Conservation (phyloP, 495 filamentous ascomycete species). For the Bathelium albidoporum region DNA sequence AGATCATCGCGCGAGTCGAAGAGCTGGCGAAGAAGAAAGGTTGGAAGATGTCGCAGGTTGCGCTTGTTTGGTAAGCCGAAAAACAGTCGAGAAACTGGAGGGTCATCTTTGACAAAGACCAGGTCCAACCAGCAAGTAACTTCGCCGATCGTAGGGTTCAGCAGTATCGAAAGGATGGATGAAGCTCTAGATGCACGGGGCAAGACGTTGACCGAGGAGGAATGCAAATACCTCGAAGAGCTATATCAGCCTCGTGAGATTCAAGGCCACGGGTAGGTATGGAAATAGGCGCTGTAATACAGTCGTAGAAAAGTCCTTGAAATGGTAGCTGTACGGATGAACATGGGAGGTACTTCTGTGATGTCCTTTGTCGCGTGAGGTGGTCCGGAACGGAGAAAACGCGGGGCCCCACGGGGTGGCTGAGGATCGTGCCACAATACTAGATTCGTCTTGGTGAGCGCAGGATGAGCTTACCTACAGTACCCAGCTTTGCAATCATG, state of each 20-base stretch:
- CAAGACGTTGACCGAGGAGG: slow-evolving; percentile 24
- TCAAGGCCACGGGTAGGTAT: slow-evolving; percentile 16
- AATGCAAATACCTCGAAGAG: slow-evolving; percentile 29
- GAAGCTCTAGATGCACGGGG: slow-evolving; percentile 20
- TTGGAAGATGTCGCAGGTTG: slow-evolving; percentile 30
- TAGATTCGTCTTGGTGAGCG: neutral
- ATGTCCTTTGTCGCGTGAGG: neutral
- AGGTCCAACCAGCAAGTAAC: slow-evolving; percentile 31
- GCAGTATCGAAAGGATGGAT: slow-evolving; percentile 22
- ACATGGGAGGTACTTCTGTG: neutral
- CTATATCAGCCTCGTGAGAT: slow-evolving; percentile 19
- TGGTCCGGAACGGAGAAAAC: neutral
- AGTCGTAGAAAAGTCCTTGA: too few relatives aligned
- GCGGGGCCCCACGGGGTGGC: slow-evolving; percentile 2
- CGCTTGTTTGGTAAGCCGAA: slow-evolving; percentile 17
- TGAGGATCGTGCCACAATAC: neutral
- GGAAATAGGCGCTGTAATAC: neutral
- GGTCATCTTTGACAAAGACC: slow-evolving; percentile 4
- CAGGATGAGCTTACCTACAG: neutral
- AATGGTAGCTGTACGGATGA: too few relatives aligned
- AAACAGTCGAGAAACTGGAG: slow-evolving; percentile 21
- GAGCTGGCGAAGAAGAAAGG: slow-evolving; percentile 32
- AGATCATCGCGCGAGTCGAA: slow-evolving; percentile 29
- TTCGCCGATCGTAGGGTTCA: slow-evolving; percentile 32
- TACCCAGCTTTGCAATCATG: neutral